These are phyloP conservation scores for Candida vartiovaarae DNA, from an alignment of 805 yeast species.

Conservation along the genomic window DNA sequence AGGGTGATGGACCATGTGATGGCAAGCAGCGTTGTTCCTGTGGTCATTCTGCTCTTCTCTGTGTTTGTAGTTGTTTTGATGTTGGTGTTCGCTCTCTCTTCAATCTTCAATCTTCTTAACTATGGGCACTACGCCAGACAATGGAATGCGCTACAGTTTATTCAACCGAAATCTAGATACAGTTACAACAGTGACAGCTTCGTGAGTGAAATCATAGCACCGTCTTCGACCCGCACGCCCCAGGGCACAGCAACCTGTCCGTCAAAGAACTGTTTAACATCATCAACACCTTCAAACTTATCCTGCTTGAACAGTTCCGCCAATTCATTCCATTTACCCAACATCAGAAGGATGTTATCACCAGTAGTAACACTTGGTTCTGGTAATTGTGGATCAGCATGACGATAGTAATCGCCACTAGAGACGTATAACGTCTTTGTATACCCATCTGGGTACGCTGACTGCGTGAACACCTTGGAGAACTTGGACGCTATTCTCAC, in stretches of 20 bases:
- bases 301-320: constrained; percentile 47
- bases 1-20: constrained; percentile 9
- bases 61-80: no score
- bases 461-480: constrained; percentile 62
- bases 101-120: no score
- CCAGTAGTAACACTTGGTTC: constrained; percentile 17
- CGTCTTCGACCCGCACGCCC: constrained; percentile 65
- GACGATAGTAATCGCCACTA: constrained; percentile 55
- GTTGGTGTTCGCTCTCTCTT: no score
- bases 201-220: constrained; percentile 51
- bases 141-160: no score
- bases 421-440: constrained; percentile 57
- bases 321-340: constrained; percentile 58
- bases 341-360: constrained; percentile 41
- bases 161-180: no score
- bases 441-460: constrained; percentile 61
- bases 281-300: constrained; percentile 44
- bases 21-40: constrained; percentile 4
- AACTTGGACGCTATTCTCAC: constrained; percentile 62
- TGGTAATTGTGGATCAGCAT: constrained; percentile 24
- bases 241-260: constrained; percentile 46
- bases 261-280: constrained; percentile 64
- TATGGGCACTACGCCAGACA: no score
- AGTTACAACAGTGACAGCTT: constrained; percentile 1
- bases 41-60: no score